Conservation (phyloP, 106 monocot genomes). For the Narthecium ossifragum region DNA sequence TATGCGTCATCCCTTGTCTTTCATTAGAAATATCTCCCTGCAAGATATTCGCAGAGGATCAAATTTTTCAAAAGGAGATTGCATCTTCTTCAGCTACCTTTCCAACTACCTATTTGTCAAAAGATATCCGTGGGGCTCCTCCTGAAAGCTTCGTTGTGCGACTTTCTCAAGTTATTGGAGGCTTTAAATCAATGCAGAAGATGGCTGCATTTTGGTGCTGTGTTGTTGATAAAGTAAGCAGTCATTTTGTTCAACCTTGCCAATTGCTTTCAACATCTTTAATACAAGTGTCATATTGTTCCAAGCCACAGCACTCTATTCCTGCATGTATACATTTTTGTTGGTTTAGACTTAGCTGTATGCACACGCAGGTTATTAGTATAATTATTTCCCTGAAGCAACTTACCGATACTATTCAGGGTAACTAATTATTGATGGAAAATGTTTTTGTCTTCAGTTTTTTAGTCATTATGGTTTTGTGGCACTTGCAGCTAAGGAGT, state of each 20-base stretch:
- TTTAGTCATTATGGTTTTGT: background rate
- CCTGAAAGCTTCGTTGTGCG: constrained; percentile 67
- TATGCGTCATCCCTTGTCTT: constrained; percentile 12
- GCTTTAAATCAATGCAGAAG: constrained; percentile 55
- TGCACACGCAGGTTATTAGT: background rate
- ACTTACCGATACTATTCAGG: background rate
- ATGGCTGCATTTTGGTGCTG: constrained; percentile 66
- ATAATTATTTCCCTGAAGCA: background rate
- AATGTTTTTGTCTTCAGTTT: background rate
- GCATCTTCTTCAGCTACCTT: constrained; percentile 9
- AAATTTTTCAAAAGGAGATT: constrained; percentile 7
- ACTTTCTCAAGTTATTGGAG: constrained; percentile 49
- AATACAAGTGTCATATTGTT: background rate
- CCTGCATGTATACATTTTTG: too few relatives aligned
- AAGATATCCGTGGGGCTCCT: constrained; percentile 66
- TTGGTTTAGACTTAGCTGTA: background rate
- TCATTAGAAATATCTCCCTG: constrained; percentile 26
- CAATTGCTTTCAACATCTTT: background rate
- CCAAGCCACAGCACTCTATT: too few relatives aligned
- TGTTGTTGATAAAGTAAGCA: constrained; percentile 19
- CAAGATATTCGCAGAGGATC: constrained; percentile 63
- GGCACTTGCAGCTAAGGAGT: constrained; percentile 64
- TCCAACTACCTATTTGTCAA: constrained; percentile 17
- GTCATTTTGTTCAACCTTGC: background rate
- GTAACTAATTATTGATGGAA: background rate